Base-by-base conservation (phyloP, 2,329 filamentous ascomycete genomes). In the Pyrenochaeta sp. region DNA sequence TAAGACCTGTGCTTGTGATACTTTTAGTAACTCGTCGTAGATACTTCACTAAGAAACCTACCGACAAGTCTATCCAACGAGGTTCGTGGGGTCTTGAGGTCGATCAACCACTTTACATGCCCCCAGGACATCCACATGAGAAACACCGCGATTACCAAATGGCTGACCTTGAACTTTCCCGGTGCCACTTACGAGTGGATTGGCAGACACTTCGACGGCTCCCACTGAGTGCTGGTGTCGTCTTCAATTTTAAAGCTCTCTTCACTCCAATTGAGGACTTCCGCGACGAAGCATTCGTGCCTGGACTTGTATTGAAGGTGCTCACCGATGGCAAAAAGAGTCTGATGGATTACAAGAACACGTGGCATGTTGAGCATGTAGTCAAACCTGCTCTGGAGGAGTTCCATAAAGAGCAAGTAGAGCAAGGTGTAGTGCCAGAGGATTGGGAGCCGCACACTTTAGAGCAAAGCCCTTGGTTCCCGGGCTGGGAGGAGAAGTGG, bases 211-310 rank as follows among this genome's bases (percentile, higher is more conserved):
- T 96, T 3, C 83, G 90, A 2, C 82, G 90, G 3, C 73, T 96
- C 0, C 90, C 90, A 0, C 75, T 96, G 0, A 90, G 87, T 0
- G 89, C 82, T 0, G 86, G 81, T 0, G 76, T 96, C 1, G 81
- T 90, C 0, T 96, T 96, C 75, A 95, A 94, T 68, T 96, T 93
- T 81, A 95, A 93, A 64, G 89, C 87, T 0, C 70, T 94, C 0
- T 95, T 95, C 70, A 94, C 89, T 0, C 87, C 88, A 0, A 67
- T 96, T 0, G 66, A 77, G 0, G 83, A 87, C 51, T 84, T 95
- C 44, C 75, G 81, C 2, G 77, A 87, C 43, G 90, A 96, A 67
- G 82, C 88, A 0, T 87, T 84, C 32, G 74, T 96, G 0, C 90
- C 90, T 0, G 81, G 81, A 0, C 65, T 95, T 4, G 39, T 90